Percentiles rank a stretch among this genome's conserved stretches.
Evolutionary conservation across 2,329 filamentous ascomycete genomes (phyloP).

Genomic region (Trichoderma sp.): DNA sequence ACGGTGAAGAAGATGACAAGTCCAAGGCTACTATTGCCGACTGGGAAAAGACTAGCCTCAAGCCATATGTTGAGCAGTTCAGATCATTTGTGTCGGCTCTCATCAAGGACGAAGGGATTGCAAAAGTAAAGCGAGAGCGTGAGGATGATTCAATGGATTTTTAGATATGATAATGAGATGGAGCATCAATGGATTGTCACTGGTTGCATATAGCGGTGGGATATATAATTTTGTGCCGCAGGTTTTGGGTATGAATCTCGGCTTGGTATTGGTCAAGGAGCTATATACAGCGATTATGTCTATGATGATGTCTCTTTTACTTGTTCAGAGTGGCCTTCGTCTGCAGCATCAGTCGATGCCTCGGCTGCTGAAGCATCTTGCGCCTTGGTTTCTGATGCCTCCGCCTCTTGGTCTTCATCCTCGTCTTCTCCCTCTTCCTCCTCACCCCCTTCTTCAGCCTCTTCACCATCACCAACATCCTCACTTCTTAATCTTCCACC

Average conservation of each 20-base stretch:
- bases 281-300: not conserved
- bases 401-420: slow-evolving; percentile 1
- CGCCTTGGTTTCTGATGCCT: not conserved
- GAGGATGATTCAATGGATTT: slow-evolving; percentile 56
- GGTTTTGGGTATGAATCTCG: not conserved
- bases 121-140: slow-evolving; percentile 55
- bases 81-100: slow-evolving; percentile 74
- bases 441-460: slow-evolving; percentile 29
- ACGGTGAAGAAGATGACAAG: slow-evolving; percentile 42
- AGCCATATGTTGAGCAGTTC: slow-evolving; percentile 90
- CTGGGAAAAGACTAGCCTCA: slow-evolving; percentile 96
- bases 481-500: slow-evolving; percentile 64
- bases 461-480: slow-evolving; percentile 27
- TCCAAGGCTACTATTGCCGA: slow-evolving; percentile 57
- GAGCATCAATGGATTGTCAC: not conserved
- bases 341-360: slow-evolving; percentile 2
- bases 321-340: slow-evolving; percentile 12
- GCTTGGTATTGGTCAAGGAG: not conserved
- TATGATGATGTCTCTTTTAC: slow-evolving; percentile 1
- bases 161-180: slow-evolving; percentile 28
- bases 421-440: not conserved
- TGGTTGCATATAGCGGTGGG: not conserved
- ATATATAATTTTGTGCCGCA: not conserved
- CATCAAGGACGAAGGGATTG: slow-evolving; percentile 70
- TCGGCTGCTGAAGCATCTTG: not conserved